Evolutionary conservation across 2,329 filamentous ascomycete genomes (phyloP), one percentile per base, ranked within the genome.

Genomic region (Penicillium sumatraense): DNA sequence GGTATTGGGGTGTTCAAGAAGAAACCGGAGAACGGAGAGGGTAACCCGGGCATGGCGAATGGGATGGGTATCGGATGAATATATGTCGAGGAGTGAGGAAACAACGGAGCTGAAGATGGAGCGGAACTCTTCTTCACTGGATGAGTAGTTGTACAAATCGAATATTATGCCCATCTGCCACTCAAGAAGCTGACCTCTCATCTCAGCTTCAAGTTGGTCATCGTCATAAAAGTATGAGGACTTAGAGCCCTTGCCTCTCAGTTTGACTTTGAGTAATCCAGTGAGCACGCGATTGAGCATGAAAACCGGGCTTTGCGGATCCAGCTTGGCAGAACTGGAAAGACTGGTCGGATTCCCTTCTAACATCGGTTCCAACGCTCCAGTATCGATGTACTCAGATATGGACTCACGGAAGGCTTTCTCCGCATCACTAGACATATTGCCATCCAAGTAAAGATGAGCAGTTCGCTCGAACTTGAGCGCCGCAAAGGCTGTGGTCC

Each of bases 401-500:
- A 81, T 72, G 4, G 78, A 74, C 38, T 73, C 70, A 33, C 62
- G 61, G 36, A 79, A 78, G 7, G 72, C 68, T 26, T 68, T 56
- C 18, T 70, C 68, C 0, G 78, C 73, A 49, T 74, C 73, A 21
- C 56, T 55, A 21, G 58, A 63, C 50, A 75, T 67, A 35, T 69
- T 68, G n/a, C 65, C 63, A 41, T 78, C 74, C 16, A 76, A 51
- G 56, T 76, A 77, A 2, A 77, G 64, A 49, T 72, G 66, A 2
- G 72, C 78, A 20, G 78, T 72, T 52, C 74, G 70, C 58, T 81
- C 78, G 44, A 74, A 75, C 54, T 80, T 80, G 7, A 77, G 63
- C 10, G 74, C 70, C 4, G 75, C 66, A 58, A 77, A 75, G 1
- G 74, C 78, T 0, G 72, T 68, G 31, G 53, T 63, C 46, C 73